A percentile compares a stretch with the other conserved stretches of the same genome.
phyloP scores from a whole-genome alignment of 2,329 filamentous ascomycete species.

The Aspergillus calidoustus region DNA sequence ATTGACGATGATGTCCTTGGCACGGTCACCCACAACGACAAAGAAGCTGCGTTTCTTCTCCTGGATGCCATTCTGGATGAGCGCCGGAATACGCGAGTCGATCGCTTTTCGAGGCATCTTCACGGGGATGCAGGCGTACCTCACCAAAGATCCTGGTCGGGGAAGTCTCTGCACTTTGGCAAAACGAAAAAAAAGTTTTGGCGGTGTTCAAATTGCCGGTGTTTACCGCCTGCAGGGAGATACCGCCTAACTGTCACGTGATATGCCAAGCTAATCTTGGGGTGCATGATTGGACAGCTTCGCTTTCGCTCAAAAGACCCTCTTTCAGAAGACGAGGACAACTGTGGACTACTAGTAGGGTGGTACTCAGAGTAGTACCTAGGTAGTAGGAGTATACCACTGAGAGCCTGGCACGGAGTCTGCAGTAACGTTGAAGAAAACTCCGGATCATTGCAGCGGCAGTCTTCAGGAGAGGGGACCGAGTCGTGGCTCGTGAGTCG shows the following conservation, averaged over 20 bases:
- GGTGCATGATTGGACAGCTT: not conserved
- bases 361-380: not conserved
- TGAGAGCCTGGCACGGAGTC: not conserved
- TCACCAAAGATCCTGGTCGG: not conserved
- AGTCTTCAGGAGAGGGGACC: not conserved
- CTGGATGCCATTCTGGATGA: conserved; percentile 86
- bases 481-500: not conserved
- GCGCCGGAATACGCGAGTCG: conserved; percentile 86
- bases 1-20: conserved; percentile 96
- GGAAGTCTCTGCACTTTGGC: conserved; percentile 9
- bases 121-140: not conserved
- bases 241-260: not conserved
- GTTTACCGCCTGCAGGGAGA: not conserved
- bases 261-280: not conserved
- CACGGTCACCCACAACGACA: conserved; percentile 89
- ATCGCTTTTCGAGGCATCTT: conserved; percentile 59
- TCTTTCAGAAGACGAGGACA: not conserved
- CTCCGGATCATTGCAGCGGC: not conserved
- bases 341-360: not conserved
- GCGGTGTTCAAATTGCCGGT: conserved; percentile 10
- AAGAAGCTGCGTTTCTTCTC: conserved; percentile 99
- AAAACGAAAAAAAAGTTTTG: conserved; percentile 31
- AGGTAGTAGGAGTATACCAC: not conserved
- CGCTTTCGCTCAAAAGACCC: not conserved
- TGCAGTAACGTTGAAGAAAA: not conserved